Evolutionary conservation across 1,284 basidiomycete species (phyloP), one percentile per base, ranked within the genome.

Genomic region (Hemileia vastatrix): DNA sequence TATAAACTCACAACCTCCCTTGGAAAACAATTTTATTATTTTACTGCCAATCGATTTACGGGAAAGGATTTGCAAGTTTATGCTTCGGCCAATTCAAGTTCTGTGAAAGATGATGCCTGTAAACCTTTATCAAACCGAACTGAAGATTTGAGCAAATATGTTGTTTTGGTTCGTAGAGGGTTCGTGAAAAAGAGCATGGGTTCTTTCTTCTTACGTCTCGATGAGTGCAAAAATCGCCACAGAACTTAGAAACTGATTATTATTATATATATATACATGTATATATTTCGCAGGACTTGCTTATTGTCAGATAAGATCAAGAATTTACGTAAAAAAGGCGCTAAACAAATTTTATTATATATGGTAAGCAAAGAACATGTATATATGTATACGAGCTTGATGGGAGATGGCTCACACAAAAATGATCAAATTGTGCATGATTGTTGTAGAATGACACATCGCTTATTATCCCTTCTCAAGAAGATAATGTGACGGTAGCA

Each of bases 341-440:
- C 60, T 48, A 27, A 27, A 24, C 60, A 53, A 15, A 54, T 62
- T 15, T 21, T 62, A 49, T 62, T 62, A 24, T 62, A 62, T 11
- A 62, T 62, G 60, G 60, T 62, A 11, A 27, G 59, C n/a, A n/a
- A n/a, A n/a, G n/a, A n/a, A n/a, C n/a, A n/a, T n/a, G n/a, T n/a
- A n/a, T n/a, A n/a, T n/a, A n/a, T n/a, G n/a, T n/a, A n/a, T n/a
- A n/a, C n/a, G n/a, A n/a, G n/a, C n/a, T n/a, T n/a, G n/a, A n/a
- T 11, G 9, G 9, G 21, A n/a, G n/a, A n/a, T 49, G 21, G 18
- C 47, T 21, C 6, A 52, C 8, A n/a, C n/a, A n/a, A n/a, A n/a
- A n/a, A n/a, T n/a, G n/a, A n/a, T n/a, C n/a, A n/a, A n/a, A n/a
- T n/a, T n/a, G n/a, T n/a, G n/a, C n/a, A n/a, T n/a, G n/a, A n/a